Evolutionary conservation across 164 flowering plant genomes (phyloP).

Genomic region (Malania oleifera): DNA sequence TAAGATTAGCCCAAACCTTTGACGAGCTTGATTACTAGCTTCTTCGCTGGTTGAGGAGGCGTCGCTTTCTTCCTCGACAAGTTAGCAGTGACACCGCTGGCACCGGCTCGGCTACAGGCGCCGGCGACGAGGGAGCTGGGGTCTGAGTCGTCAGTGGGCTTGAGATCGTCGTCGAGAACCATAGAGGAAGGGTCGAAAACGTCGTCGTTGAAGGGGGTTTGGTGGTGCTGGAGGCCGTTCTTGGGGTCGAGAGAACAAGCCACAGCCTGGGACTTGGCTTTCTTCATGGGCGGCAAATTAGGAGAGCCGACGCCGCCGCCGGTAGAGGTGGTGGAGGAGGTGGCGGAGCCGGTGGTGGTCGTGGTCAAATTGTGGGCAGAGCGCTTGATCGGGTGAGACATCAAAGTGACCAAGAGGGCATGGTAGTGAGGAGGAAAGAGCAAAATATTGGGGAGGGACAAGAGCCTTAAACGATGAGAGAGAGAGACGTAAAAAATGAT

Average conservation of each 20-base stretch:
- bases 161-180: constrained; percentile 54
- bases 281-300: constrained; percentile 55
- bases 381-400: constrained; percentile 48
- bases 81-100: constrained; percentile 51
- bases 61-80: constrained; percentile 83
- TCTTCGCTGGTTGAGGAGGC: constrained; percentile 86
- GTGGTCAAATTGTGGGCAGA: constrained; percentile 13
- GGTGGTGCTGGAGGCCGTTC: constrained; percentile 44
- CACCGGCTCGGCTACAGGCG: constrained; percentile 18
- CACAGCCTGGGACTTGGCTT: constrained; percentile 62
- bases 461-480: too few species aligned
- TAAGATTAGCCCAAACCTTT: constrained; percentile 45
- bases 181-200: constrained; percentile 29
- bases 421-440: not conserved
- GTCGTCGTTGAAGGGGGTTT: constrained; percentile 5
- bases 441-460: too few species aligned
- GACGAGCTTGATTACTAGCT: constrained; percentile 74
- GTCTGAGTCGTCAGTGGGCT: constrained; percentile 19
- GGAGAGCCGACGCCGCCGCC: constrained; percentile 16
- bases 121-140: constrained; percentile 17
- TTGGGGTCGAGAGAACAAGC: constrained; percentile 41
- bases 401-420: constrained; percentile 29
- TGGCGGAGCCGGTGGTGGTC: constrained; percentile 1
- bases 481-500: too few species aligned
- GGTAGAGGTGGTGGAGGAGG: constrained; percentile 14